Evolutionary conservation across 352 stramenopile genomes (phyloP), one percentile per base, ranked within the genome.

Genomic region (Globisporangium lucens): DNA sequence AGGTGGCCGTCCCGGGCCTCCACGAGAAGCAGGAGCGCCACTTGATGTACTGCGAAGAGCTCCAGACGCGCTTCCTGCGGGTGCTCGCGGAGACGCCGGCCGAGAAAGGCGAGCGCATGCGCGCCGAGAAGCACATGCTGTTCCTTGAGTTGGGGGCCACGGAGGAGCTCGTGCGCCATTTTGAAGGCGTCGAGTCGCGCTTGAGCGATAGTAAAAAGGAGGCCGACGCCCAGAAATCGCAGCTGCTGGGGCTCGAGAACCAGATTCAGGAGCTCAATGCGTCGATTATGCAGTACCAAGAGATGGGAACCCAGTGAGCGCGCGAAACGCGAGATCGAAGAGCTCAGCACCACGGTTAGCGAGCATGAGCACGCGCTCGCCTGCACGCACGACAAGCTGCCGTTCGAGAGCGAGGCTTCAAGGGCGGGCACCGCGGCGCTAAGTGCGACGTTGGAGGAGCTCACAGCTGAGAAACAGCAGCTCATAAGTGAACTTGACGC

Each of bases 31-130:
- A 75, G 17, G 80, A 87, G 60, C 47, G 71, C 2, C 33, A 72
- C 33, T 53, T 56, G 6, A 90, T 91, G 81, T 60, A 67, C 12
- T 63, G 68, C 9, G 81, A 91, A 49, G 83, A 91, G 20, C 58
- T 79, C 33, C 75, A 80, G 33, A 67, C 63, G 20, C 73, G 67
- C 5, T 82, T 73, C 27, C 68, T 78, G n/a, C 61, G 56, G 2
- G 27, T 73, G 3, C 13, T 91, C 8, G 69, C 79, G 30, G 70
- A 81, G 46, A 77, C 60, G 2, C 58, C 68, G 3, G 66, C 69
- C 13, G 78, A 88, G 59, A 82, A 81, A 15, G 75, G 87, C 35
- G 74, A 86, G 46, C 73, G 83, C 2, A 22, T 85, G 41, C 68
- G 72, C 4, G 73, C 69, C 1, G 81, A 89, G 56, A 81, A 76